Base-by-base conservation (phyloP, 805 yeast species). In the Saturnispora bothae region DNA sequence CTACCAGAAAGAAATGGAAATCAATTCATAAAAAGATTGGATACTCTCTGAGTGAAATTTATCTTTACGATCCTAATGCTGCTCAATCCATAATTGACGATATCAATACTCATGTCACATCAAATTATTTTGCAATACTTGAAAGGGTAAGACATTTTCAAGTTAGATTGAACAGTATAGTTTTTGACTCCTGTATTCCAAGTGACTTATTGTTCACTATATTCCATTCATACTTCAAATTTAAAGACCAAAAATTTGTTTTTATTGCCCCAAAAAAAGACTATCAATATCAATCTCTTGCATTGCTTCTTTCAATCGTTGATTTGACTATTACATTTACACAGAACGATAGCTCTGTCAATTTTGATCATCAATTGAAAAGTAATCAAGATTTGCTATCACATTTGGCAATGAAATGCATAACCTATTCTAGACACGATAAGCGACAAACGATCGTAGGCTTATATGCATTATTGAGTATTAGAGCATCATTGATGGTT, bases 81-180 rank as follows among this genome's bases (percentile, higher is more conserved):
- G 19, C 25, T 13, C 31, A 31, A 20, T 29, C 34, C 2, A 31
- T 37, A 5, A 20, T 26, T 5, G 26, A 31, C 19, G 40, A 37
- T 4, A 37, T 37, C 12, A 31, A 37, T 28, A 9, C 18, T 12
- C 7, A 31, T 26, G 31, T 37, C 7, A 37, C 35, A 3, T 27
- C 35, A 2, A 32, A 44, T n/a, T 43, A 33, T 17, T 37, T 41
- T 35, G 45, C 46, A 4, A 20, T 48, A 2, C 28, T 37, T 3
- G 51, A 48, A 31, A 28, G 51, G 13, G 18, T 48, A 8, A 16
- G 30, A 12, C 40, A 21, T n/a, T 48, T 48, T 31, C 44, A 43
- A 29, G n/a, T 14, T 4, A n/a, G 35, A 8, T 32, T 48, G 9
- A 45, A 45, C 31, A 21, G 19, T 2, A 15, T 45, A 7, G 21